Conservation (phyloP, 2,329 filamentous ascomycete species). For the Diaporthe sp. region DNA sequence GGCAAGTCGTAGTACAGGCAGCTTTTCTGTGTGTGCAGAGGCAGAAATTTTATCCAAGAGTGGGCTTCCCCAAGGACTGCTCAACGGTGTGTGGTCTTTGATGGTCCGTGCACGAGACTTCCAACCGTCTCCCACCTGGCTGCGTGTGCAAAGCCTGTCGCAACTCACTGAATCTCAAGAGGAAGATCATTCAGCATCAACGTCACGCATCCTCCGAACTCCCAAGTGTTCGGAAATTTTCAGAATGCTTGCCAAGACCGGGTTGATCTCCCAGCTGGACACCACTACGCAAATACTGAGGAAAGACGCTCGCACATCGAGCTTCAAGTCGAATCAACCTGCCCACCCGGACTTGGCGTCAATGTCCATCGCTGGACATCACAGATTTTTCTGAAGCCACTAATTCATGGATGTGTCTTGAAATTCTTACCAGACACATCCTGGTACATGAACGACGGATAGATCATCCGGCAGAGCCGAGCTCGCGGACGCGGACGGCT, state of each 20-base stretch:
- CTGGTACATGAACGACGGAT: neutral
- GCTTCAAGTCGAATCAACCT: neutral
- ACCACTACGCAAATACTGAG: neutral
- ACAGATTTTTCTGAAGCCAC: neutral
- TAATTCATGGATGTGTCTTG: neutral
- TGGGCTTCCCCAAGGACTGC: neutral
- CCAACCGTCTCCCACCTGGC: neutral
- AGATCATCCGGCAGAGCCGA: slow-evolving; percentile 4
- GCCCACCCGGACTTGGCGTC: neutral
- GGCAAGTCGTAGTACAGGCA: neutral
- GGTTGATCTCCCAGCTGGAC: neutral
- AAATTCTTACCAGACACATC: neutral
- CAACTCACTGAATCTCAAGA: neutral
- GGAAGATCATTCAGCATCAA: neutral
- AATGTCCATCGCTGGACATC: neutral
- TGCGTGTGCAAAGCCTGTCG: neutral
- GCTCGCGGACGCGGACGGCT: neutral
- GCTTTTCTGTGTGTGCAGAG: neutral
- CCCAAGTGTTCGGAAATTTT: neutral
- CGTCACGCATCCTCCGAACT: neutral
- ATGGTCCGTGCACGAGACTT: slow-evolving; percentile 2
- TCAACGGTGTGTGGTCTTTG: neutral
- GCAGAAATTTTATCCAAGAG: neutral
- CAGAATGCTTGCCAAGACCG: neutral
- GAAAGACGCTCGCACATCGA: neutral